phyloP scores from a whole-genome alignment of 2,329 filamentous ascomycete species.

The Calonectria pseudoreteaudii region DNA sequence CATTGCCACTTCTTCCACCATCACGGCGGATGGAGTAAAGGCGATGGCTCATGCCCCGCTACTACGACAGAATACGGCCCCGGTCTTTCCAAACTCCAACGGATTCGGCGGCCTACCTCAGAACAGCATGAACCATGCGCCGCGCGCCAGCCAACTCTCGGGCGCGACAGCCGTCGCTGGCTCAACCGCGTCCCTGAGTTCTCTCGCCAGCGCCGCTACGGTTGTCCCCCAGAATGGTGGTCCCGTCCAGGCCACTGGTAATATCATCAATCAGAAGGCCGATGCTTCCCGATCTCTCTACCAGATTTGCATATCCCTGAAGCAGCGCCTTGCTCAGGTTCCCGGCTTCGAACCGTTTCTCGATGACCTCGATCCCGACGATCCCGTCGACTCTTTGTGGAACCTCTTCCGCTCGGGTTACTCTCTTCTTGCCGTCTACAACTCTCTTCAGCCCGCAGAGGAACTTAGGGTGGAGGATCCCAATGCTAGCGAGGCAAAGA shows the following conservation, averaged over 20 bases:
- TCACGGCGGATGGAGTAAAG: slow-evolving; percentile 57
- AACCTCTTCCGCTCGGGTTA: slow-evolving; percentile 84
- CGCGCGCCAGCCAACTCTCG: slow-evolving; percentile 72
- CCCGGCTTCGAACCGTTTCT: slow-evolving; percentile 84
- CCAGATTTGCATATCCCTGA: slow-evolving; percentile 91
- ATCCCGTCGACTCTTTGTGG: slow-evolving; percentile 93
- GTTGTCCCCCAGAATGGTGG: slow-evolving; percentile 62
- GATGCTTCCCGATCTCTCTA: slow-evolving; percentile 93
- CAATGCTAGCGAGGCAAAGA: slow-evolving; percentile 74
- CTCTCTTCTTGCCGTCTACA: slow-evolving; percentile 90
- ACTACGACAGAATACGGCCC: slow-evolving; percentile 69
- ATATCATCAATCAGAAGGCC: slow-evolving; percentile 97
- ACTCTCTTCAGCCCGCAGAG: slow-evolving; percentile 79
- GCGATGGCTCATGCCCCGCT: slow-evolving; percentile 71
- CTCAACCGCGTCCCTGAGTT: slow-evolving; percentile 64
- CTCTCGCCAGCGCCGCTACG: slow-evolving; percentile 59
- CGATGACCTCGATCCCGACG: slow-evolving; percentile 75
- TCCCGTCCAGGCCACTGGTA: slow-evolving; percentile 81
- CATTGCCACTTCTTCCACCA: slow-evolving; percentile 16
- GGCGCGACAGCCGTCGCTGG: slow-evolving; percentile 68
- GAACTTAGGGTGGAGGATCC: slow-evolving; percentile 75
- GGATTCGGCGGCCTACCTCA: slow-evolving; percentile 57
- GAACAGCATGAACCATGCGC: slow-evolving; percentile 63
- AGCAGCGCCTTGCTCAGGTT: slow-evolving; percentile 83
- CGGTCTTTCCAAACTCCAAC: slow-evolving; percentile 64